These are phyloP conservation scores for Cyberlindnera saturnus DNA, from an alignment of 805 yeast species.

Conservation along the genomic window DNA sequence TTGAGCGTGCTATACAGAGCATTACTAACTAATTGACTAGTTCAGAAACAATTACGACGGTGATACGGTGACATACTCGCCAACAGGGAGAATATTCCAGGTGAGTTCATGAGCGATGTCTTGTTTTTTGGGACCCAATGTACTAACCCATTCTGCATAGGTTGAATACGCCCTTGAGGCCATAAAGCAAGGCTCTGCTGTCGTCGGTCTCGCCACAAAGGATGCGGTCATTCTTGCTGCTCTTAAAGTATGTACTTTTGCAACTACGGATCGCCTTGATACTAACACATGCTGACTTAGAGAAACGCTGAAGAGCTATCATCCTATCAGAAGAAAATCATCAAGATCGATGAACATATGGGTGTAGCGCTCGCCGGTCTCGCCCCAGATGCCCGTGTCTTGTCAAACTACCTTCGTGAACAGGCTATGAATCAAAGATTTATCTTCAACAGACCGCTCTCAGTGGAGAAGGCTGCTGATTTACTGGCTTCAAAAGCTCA, in stretches of 20 bases:
- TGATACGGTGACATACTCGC: conserved; percentile 96
- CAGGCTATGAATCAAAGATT: conserved; percentile 85
- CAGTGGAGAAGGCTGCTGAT: conserved; percentile 75
- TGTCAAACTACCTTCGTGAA: conserved; percentile 82
- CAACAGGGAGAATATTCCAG: conserved; percentile 88
- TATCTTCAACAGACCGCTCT: conserved; percentile 80
- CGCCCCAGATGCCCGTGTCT: conserved; percentile 96
- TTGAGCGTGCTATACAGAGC: too few species aligned
- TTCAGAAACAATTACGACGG: conserved; percentile 98
- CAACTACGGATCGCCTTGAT: background rate
- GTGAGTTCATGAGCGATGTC: conserved; percentile 24
- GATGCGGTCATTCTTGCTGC: conserved; percentile 90
- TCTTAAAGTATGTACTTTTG: conserved; percentile 41
- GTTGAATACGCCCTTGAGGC: conserved; percentile 89
- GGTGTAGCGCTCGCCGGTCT: conserved; percentile 96
- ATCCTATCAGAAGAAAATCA: conserved; percentile 90
- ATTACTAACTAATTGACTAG: conserved; percentile 25
- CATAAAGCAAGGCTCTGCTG: conserved; percentile 96
- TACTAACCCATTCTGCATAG: conserved; percentile 13
- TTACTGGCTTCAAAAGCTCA: conserved; percentile 96
- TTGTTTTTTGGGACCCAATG: background rate
- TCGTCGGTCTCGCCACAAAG: conserved; percentile 86
- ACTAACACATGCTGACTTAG: conserved; percentile 12
- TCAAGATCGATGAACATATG: conserved; percentile 87
- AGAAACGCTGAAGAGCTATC: conserved; percentile 97